Base-by-base conservation (phyloP, 176 grass and related monocot genomes). In the Eleusine indica region DNA sequence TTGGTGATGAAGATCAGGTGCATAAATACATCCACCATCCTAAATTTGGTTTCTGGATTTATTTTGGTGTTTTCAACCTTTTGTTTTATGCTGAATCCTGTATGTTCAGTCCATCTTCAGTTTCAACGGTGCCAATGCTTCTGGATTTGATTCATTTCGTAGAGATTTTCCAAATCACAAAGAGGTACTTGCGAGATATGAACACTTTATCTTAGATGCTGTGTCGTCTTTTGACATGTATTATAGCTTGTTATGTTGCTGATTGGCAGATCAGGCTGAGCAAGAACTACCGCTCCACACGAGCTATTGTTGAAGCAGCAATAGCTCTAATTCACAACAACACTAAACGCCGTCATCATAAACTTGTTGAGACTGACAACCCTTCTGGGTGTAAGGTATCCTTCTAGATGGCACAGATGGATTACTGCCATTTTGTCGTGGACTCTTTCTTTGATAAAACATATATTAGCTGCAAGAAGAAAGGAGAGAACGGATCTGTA, bases 1-100 rank as follows among this genome's bases (percentile, higher is more conserved):
- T 98, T 66, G 95, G 95, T 69, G 95, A 98, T 85, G 95, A 98
- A 80, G 95, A 98, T 85, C 95, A 98, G 87, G 95, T 98, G 73
- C 53, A 19, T 19, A 73, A 73, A 49, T 82, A 82, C 44, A 80
- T 78, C n/a, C 54, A 71, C 37, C 65, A 89, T 85, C 63, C 28
- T 70, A 70, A 37, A 84, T 48, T 9, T 89, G 62, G 40, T 76
- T 58, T 72, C 43, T 75, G 41, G 21, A 58, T 89, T 62, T 58
- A 7, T 51, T 56, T 84, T 56, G 18, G n/a, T 74, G 44, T 42
- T 43, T 66, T 85, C 37, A 75, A 70, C 57, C 42, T 84, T 52
- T 67, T 82, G 61, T 84, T 63, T 58, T 21, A 58, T 60, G 57
- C 57, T 60, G 57, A 29, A 64, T 76, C n/a, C 81, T 53, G 78